phyloP scores from a whole-genome alignment of 1,284 basidiomycete species.

The Ceratobasidium theobromae region DNA sequence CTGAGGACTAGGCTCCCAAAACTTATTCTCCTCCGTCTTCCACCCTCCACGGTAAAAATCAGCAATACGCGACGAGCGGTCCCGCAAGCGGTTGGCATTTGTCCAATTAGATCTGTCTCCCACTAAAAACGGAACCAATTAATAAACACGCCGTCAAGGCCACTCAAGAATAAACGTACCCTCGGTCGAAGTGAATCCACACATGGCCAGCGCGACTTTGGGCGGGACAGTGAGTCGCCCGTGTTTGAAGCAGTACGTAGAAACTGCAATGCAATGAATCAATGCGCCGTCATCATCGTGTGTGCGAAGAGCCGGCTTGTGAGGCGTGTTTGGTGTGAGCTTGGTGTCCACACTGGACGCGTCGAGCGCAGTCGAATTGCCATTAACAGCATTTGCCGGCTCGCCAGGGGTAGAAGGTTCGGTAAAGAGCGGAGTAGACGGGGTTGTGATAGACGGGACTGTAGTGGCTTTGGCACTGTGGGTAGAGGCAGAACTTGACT shows the following conservation, averaged over 20 bases:
- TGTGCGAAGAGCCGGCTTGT: neutral
- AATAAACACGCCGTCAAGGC: neutral
- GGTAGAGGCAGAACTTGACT: neutral
- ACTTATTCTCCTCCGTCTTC: conserved; percentile 32
- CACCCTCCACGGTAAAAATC: conserved; percentile 34
- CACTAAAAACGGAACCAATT: neutral
- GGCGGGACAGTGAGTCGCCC: conserved; percentile 78
- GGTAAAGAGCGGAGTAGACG: conserved; percentile 4
- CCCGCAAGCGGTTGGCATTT: neutral
- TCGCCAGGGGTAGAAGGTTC: conserved; percentile 10
- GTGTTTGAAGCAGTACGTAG: conserved; percentile 71
- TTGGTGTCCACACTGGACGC: neutral
- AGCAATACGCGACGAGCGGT: conserved; percentile 14
- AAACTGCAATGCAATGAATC: conserved; percentile 68
- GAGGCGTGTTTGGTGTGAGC: neutral
- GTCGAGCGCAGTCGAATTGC: neutral
- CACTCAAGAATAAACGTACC: neutral
- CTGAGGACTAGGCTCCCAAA: conserved; percentile 26
- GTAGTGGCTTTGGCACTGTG: neutral
- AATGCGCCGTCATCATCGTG: conserved; percentile 45
- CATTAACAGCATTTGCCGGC: neutral
- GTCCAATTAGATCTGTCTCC: conserved; percentile 1
- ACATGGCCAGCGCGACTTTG: conserved; percentile 45
- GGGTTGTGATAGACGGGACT: conserved; percentile 2
- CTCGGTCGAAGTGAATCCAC: conserved; percentile 30